Evolutionary conservation across 2,329 filamentous ascomycete genomes (phyloP).

Genomic region (Atkinsonella texensis): DNA sequence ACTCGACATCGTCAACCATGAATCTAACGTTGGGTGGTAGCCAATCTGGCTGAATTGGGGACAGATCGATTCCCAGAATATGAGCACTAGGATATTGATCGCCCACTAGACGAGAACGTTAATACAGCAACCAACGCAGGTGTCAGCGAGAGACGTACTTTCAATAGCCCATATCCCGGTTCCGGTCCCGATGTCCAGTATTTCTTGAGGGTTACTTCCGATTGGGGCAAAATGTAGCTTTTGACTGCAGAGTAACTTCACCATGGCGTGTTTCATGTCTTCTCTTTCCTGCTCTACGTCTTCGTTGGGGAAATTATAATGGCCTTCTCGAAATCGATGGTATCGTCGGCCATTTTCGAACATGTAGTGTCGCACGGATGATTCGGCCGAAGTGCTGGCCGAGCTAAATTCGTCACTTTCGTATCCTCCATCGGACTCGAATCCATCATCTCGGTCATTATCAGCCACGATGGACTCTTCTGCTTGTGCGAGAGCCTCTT

Average conservation of each 20-base stretch:
- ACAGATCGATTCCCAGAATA: constrained; percentile 33
- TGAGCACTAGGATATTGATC: constrained; percentile 30
- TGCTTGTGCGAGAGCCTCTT: constrained; percentile 24
- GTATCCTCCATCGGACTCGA: constrained; percentile 23
- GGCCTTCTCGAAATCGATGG: constrained; percentile 40
- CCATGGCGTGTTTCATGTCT: constrained; percentile 44
- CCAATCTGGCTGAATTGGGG: constrained; percentile 37
- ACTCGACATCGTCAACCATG: constrained; percentile 45
- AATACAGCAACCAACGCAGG: not conserved
- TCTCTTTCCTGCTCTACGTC: constrained; percentile 46
- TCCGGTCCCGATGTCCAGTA: constrained; percentile 47
- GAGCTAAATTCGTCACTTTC: constrained; percentile 24
- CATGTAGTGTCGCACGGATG: constrained; percentile 35
- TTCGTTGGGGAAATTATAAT: constrained; percentile 49
- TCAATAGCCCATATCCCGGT: constrained; percentile 50
- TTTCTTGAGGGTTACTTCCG: constrained; percentile 31
- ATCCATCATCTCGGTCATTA: constrained; percentile 12
- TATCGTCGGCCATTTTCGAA: constrained; percentile 48
- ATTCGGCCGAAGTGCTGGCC: constrained; percentile 25
- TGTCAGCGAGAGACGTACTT: constrained; percentile 18
- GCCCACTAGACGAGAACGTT: constrained; percentile 25
- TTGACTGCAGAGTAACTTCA: constrained; percentile 34
- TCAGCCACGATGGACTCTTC: constrained; percentile 25
- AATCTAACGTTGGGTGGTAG: constrained; percentile 44
- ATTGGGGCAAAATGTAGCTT: constrained; percentile 42